Conservation (phyloP, 2,329 filamentous ascomycete genomes). For the Fusarium haematococcum region DNA sequence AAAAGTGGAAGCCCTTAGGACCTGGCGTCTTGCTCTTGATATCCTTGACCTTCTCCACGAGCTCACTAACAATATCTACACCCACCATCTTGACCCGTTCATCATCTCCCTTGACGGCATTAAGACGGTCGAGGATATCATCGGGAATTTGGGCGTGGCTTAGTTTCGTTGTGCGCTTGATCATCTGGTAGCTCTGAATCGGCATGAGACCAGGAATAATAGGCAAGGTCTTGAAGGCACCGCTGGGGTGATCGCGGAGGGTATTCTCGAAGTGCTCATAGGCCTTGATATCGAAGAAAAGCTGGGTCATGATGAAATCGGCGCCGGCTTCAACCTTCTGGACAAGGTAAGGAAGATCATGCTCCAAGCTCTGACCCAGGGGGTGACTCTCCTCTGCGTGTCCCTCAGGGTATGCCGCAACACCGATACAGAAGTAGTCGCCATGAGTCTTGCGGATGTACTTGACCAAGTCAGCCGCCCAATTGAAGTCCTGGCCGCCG, state of each 20-base stretch:
- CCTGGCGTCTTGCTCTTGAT: constrained; percentile 68
- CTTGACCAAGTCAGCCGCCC: constrained; percentile 87
- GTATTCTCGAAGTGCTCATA: constrained; percentile 84
- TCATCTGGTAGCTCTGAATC: constrained; percentile 96
- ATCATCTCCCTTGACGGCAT: constrained; percentile 81
- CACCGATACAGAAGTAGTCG: constrained; percentile 96
- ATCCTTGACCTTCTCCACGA: constrained; percentile 81
- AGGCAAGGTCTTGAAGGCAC: constrained; percentile 84
- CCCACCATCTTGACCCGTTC: constrained; percentile 84
- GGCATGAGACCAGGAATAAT: constrained; percentile 98
- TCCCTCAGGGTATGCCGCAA: constrained; percentile 94
- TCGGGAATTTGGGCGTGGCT: constrained; percentile 88
- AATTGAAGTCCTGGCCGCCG: constrained; percentile 83
- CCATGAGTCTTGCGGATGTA: constrained; percentile 90
- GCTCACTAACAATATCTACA: constrained; percentile 85
- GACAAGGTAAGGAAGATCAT: constrained; percentile 88
- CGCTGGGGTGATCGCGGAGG: constrained; percentile 83
- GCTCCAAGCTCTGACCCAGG: constrained; percentile 73
- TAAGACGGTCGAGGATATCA: constrained; percentile 75
- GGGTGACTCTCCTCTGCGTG: constrained; percentile 93
- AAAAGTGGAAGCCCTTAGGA: constrained; percentile 92
- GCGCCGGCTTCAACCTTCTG: constrained; percentile 93
- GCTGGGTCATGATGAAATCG: constrained; percentile 98
- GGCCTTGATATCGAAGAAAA: constrained; percentile 91
- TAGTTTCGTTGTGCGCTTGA: constrained; percentile 92